A percentile compares a stretch with the other conserved stretches of the same genome.
Evolutionary conservation across 257 asterid species (phyloP).

Genomic region (Plantago ovata): DNA sequence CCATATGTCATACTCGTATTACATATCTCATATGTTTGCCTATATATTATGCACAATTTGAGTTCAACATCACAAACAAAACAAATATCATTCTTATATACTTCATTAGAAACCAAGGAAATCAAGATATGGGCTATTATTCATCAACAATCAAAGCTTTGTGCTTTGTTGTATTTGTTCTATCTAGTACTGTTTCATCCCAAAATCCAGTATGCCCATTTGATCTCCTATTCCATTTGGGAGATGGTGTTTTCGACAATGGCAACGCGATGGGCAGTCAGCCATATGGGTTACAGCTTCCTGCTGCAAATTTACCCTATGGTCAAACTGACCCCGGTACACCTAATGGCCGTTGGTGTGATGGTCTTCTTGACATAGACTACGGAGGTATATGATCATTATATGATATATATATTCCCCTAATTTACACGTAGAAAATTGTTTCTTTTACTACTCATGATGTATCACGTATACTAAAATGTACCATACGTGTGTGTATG

Average conservation of each 20-base stretch:
- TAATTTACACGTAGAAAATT: no score
- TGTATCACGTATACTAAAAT: no score
- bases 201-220: constrained; percentile 10
- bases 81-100: background rate
- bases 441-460: no score
- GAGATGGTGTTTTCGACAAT: constrained; percentile 15
- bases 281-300: constrained; percentile 1
- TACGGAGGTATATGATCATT: constrained; percentile 4
- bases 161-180: constrained; percentile 3
- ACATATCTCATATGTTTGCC: no score
- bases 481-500: no score
- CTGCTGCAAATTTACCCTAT: background rate
- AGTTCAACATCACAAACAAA: background rate
- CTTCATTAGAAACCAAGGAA: background rate
- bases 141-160: background rate
- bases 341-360: constrained; percentile 13
- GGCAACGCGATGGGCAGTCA: constrained; percentile 7
- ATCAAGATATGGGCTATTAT: background rate
- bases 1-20: no score
- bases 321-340: constrained; percentile 1
- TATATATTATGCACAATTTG: background rate
- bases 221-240: constrained; percentile 6
- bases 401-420: no score
- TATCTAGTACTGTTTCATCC: background rate
- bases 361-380: constrained; percentile 18